These are phyloP conservation scores for Aspergillus nidulans DNA, from an alignment of 495 filamentous ascomycete genomes.

Conservation along the genomic window DNA sequence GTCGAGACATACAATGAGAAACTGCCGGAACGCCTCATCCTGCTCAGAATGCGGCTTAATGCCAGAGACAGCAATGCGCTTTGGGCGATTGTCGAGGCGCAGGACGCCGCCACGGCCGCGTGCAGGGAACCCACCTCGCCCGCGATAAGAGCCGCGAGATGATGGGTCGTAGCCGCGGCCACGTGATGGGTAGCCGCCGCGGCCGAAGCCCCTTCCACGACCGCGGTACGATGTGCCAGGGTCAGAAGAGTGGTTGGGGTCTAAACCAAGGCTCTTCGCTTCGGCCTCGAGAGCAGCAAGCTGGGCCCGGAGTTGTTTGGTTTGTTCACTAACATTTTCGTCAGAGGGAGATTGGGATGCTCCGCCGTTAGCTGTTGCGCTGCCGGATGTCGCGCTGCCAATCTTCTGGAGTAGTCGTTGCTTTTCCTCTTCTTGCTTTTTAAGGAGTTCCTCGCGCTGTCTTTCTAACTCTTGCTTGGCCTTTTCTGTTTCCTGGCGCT, in stretches of 20 bases:
- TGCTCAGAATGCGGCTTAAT: conserved; percentile 63
- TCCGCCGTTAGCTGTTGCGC: conserved; percentile 12
- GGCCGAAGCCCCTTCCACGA: conserved; percentile 34
- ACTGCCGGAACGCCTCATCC: conserved; percentile 81
- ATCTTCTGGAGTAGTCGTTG: conserved; percentile 61
- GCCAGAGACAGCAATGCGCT: conserved; percentile 67
- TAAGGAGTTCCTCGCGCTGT: conserved; percentile 69
- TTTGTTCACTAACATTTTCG: conserved; percentile 52
- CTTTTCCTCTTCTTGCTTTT: conserved; percentile 72
- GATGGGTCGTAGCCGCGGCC: conserved; percentile 45
- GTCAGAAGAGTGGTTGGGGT: conserved; percentile 42
- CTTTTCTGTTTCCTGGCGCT: conserved; percentile 68
- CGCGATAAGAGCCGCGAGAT: conserved; percentile 48
- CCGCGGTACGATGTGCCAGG: conserved; percentile 28
- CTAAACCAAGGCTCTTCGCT: conserved; percentile 73
- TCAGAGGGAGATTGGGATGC: conserved; percentile 33
- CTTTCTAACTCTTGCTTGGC: conserved; percentile 69
- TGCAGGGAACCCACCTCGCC: conserved; percentile 48
- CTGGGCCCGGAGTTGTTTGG: conserved; percentile 68
- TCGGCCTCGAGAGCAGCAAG: conserved; percentile 81
- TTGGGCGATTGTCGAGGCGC: conserved; percentile 84
- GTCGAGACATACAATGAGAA: conserved; percentile 69
- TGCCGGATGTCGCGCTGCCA: conserved; percentile 29
- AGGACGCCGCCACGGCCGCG: conserved; percentile 59
- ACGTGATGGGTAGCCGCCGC: conserved; percentile 31